Evolutionary conservation across 495 filamentous ascomycete genomes (phyloP).

Genomic region (Lasiosphaeriaceae sp.): DNA sequence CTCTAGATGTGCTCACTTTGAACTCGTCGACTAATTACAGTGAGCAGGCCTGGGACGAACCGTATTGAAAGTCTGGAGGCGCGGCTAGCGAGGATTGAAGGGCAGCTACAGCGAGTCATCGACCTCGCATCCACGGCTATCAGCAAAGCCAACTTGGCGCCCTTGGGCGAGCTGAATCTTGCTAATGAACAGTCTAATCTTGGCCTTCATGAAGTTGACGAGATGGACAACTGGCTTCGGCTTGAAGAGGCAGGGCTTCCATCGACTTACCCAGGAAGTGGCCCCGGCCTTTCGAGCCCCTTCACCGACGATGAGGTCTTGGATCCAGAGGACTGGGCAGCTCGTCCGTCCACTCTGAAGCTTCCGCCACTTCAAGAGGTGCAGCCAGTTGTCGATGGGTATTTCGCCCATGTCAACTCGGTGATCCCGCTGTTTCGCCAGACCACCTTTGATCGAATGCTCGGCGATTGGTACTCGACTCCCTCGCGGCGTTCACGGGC

Average conservation of each 20-base stretch:
- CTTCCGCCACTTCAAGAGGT: slow-evolving; percentile 26
- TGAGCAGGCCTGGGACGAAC: neutral
- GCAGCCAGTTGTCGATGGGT: slow-evolving; percentile 24
- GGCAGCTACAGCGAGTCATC: slow-evolving; percentile 27
- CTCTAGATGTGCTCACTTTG: neutral
- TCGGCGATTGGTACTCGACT: slow-evolving; percentile 23
- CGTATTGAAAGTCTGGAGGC: slow-evolving; percentile 19
- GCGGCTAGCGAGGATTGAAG: slow-evolving; percentile 30
- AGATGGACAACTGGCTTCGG: neutral
- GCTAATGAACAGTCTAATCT: neutral
- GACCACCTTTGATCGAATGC: slow-evolving; percentile 20
- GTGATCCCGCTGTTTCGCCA: slow-evolving; percentile 30
- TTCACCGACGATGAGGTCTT: neutral
- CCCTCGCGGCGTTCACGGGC: slow-evolving; percentile 9
- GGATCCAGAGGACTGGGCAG: neutral
- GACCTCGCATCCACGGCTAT: slow-evolving; percentile 2
- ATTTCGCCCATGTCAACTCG: slow-evolving; percentile 30
- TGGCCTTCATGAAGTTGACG: neutral
- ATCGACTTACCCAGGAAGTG: neutral
- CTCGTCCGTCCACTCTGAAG: neutral
- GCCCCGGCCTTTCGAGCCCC: neutral
- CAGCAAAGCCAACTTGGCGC: neutral
- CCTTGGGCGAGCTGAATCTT: neutral
- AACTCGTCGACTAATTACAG: neutral
- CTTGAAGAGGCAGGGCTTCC: neutral